Evolutionary conservation across 2,329 filamentous ascomycete genomes (phyloP), one percentile per base, ranked within the genome.

Genomic region (Penicillium aurantiogriseum): DNA sequence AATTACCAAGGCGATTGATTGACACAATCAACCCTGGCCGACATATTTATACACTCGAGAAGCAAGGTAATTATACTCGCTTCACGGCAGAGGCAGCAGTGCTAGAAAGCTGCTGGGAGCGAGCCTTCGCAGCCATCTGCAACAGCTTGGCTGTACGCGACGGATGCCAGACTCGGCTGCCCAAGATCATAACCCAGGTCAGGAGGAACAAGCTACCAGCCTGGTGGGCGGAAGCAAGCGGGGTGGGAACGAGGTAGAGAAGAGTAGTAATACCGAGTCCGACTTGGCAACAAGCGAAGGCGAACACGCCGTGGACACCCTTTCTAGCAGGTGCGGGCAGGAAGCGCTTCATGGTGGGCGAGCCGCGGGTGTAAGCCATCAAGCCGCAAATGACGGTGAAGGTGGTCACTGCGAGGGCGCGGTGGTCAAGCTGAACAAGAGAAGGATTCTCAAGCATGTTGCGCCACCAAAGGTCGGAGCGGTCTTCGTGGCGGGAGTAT

Each of bases 381-480:
- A 99, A 82, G 4, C 86, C 82, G 63, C 96, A 79, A 60, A 97
- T 85, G 61, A 89, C 84, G 52, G 85, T 88, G 75, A 96, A 96
- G 1, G 93, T 96, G 17, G 91, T 92, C 46, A 88, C 91, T 57
- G 94, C 95, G 36, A 97, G 83, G 66, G 96, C 90, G 44, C 95
- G 88, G 80, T 99, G 94, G 77, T 99, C 91, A 44, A 99, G 85
- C 78, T 99, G 95, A 2, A 97, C 95, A 27, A 95, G 85, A 17
- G 90, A 92, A 4, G 94, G 95, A 78, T 99, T 99, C 80, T 97
- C 94, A 35, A 97, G 87, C 82, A 95, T 89, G 78, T 99, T 99
- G 70, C 94, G 88, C 94, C 94, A 99, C 86, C 89, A 92, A 19
- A 97, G 80, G 70, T 99, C 95, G 13, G 87, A 88, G 42, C 84